Percentiles rank a stretch among this genome's conserved stretches.
Evolutionary conservation across 2,329 filamentous ascomycete genomes (phyloP).

Genomic region (Ceratocystis alfenasii): DNA sequence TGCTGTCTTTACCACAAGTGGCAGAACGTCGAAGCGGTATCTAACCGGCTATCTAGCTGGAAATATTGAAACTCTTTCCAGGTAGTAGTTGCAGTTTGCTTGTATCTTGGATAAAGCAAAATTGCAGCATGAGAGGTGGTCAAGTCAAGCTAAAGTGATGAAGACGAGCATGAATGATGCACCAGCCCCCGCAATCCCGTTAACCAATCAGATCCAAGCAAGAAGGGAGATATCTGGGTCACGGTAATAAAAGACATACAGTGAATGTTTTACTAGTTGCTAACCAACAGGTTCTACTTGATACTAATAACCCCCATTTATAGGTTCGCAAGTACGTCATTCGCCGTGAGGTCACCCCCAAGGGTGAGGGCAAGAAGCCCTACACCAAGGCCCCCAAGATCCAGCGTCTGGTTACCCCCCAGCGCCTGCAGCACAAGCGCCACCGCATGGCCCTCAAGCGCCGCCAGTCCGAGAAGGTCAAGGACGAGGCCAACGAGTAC

Average conservation of each 20-base stretch:
- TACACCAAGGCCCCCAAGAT: slow-evolving; percentile 99
- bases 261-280: slow-evolving; percentile 25
- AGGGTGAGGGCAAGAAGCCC: slow-evolving; percentile 91
- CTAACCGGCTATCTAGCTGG: slow-evolving; percentile 7
- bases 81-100: slow-evolving; percentile 20
- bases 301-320: slow-evolving; percentile 22
- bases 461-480: slow-evolving; percentile 89
- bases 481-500: slow-evolving; percentile 99
- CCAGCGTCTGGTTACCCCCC: slow-evolving; percentile 97
- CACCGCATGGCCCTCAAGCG: slow-evolving; percentile 97
- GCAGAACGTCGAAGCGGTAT: background rate
- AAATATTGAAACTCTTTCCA: slow-evolving; percentile 15
- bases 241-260: slow-evolving; percentile 19
- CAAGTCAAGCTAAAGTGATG: background rate
- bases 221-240: slow-evolving; percentile 7
- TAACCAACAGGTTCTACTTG: slow-evolving; percentile 26
- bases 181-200: slow-evolving; percentile 14
- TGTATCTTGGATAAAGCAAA: slow-evolving; percentile 2
- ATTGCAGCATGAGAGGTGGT: background rate
- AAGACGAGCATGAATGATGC: background rate
- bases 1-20: slow-evolving; percentile 3
- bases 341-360: slow-evolving; percentile 91
- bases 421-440: slow-evolving; percentile 99
- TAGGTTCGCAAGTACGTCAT: slow-evolving; percentile 99
- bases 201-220: background rate